phyloP scores from a whole-genome alignment of 345 rosid species.

The Erucastrum elatum region DNA sequence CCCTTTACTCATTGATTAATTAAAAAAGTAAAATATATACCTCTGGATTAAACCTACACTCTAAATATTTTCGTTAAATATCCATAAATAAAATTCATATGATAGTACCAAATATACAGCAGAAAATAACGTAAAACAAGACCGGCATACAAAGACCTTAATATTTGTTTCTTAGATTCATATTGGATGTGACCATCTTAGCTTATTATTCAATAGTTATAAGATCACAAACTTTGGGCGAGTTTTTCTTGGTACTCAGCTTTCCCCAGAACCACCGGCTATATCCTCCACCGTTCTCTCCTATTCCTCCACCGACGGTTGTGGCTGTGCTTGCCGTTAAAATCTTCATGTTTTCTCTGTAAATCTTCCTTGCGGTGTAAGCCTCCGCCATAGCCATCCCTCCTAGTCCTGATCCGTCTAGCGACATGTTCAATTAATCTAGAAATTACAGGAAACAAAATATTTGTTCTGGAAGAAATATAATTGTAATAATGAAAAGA shows the following conservation, averaged over 20 bases:
- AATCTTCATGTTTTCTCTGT: slow-evolving; percentile 33
- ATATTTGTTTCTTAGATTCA: slow-evolving; percentile 6
- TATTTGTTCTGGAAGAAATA: neutral
- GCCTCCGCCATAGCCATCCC: slow-evolving; percentile 32
- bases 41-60: neutral
- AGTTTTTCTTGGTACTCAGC: slow-evolving; percentile 31
- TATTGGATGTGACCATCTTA: slow-evolving; percentile 14
- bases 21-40: too few species aligned
- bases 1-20: too few species aligned
- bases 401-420: slow-evolving; percentile 24
- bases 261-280: slow-evolving; percentile 32
- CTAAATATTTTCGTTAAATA: neutral
- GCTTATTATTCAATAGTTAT: slow-evolving; percentile 20
- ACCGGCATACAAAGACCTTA: neutral
- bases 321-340: slow-evolving; percentile 10
- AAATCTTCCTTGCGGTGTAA: slow-evolving; percentile 37
- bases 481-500: slow-evolving; percentile 1
- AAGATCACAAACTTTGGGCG: slow-evolving; percentile 40
- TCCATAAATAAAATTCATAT: neutral
- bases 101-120: neutral
- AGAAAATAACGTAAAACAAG: neutral
- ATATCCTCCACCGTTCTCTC: slow-evolving; percentile 31
- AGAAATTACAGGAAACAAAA: neutral
- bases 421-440: slow-evolving; percentile 28
- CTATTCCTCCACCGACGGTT: slow-evolving; percentile 17